Conservation (phyloP, 306 rosid genomes). For the Astragalus membranaceus region DNA sequence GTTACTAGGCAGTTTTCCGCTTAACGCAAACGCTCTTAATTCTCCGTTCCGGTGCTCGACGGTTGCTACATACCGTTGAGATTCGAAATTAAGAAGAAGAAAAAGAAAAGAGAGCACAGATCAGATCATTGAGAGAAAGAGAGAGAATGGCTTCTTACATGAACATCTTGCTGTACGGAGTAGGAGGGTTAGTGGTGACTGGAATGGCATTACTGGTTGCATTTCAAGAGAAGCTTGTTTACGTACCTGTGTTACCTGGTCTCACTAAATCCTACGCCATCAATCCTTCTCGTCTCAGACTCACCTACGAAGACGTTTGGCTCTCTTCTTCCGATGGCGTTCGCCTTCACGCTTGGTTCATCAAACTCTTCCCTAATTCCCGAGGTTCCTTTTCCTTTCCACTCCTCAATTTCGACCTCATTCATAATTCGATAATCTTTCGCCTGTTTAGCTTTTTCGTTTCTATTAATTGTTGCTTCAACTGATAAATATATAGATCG, state of each 20-base stretch:
- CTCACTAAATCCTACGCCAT: constrained; percentile 75
- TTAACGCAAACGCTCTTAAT: not conserved
- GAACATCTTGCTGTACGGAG: constrained; percentile 63
- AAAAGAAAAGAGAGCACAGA: not conserved
- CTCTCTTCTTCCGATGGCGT: constrained; percentile 87
- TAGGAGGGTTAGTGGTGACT: constrained; percentile 77
- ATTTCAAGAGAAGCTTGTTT: constrained; percentile 83
- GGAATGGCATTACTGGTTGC: constrained; percentile 95
- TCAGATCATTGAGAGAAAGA: not conserved
- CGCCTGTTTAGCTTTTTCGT: not conserved
- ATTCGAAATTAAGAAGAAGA: not conserved
- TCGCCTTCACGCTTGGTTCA: constrained; percentile 96
- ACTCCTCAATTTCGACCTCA: not conserved
- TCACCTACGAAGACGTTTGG: constrained; percentile 81
- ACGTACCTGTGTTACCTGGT: constrained; percentile 91
- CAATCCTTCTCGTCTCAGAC: constrained; percentile 79
- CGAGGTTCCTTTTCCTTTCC: constrained; percentile 48
- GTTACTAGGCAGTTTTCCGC: not conserved
- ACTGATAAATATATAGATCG: not conserved
- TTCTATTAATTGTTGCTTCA: not conserved
- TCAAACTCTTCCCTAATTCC: constrained; percentile 83
- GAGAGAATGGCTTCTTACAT: constrained; percentile 66
- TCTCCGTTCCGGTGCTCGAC: not conserved
- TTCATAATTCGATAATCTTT: not conserved
- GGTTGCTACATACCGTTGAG: not conserved